phyloP scores from a whole-genome alignment of 345 rosid genomes.

The Anacardium occidentale region DNA sequence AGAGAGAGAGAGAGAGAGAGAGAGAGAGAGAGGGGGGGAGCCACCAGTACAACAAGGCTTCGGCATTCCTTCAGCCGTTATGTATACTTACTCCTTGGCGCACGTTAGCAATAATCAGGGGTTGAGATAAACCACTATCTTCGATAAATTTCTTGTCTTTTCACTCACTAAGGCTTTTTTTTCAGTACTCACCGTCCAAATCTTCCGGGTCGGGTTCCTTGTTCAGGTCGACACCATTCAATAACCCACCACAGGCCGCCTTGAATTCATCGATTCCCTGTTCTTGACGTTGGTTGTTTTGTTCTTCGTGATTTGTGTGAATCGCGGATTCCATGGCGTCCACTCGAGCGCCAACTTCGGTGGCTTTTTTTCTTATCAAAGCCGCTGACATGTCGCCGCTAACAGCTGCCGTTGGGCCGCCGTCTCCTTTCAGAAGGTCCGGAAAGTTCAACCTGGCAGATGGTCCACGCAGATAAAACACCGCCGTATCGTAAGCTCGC shows the following conservation, averaged over 20 bases:
- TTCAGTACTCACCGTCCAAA: conserved; percentile 42
- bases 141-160: not conserved
- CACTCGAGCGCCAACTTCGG: conserved; percentile 88
- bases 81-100: conserved; percentile 25
- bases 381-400: conserved; percentile 79
- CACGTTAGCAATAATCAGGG: conserved; percentile 29
- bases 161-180: conserved; percentile 35
- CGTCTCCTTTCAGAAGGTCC: conserved; percentile 58
- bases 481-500: conserved; percentile 95
- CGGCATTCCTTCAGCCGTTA: conserved; percentile 23
- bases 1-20: no score
- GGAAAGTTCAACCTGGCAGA: conserved; percentile 95
- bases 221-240: conserved; percentile 82
- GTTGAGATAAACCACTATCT: not conserved
- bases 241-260: conserved; percentile 39
- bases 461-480: conserved; percentile 84
- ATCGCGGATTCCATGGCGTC: conserved; percentile 71
- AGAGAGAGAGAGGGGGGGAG: no score
- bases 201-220: conserved; percentile 94
- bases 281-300: conserved; percentile 12
- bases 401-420: conserved; percentile 11
- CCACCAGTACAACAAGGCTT: conserved; percentile 2
- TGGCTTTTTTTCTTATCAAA: conserved; percentile 73
- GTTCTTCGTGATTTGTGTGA: conserved; percentile 35
- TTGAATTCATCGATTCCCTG: conserved; percentile 31